Conservation (phyloP, 148 eudicot species). For the Linanthus parryae region DNA sequence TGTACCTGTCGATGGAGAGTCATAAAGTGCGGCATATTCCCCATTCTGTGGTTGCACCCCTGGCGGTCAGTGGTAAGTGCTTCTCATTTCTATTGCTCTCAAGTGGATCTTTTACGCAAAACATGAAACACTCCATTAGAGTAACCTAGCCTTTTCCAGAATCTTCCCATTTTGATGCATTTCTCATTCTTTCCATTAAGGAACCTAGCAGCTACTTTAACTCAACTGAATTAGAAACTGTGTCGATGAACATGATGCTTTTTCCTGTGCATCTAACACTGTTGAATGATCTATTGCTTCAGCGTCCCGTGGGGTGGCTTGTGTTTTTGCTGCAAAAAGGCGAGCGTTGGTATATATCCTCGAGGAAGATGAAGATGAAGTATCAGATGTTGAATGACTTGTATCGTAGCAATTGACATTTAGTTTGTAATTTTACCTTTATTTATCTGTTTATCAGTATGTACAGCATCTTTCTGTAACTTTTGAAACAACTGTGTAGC, state of each 20-base stretch:
- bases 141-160: background rate
- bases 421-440: too few species aligned
- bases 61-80: conserved; percentile 93
- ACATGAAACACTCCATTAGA: background rate
- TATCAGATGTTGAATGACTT: conserved; percentile 66
- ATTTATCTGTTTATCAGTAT: too few species aligned
- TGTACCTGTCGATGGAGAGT: conserved; percentile 57
- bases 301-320: conserved; percentile 97
- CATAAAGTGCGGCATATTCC: conserved; percentile 82
- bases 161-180: too few species aligned
- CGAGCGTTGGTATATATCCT: conserved; percentile 97
- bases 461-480: too few species aligned
- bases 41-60: conserved; percentile 63
- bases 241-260: too few species aligned
- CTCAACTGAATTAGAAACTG: too few species aligned
- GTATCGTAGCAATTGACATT: too few species aligned
- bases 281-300: conserved; percentile 15
- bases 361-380: conserved; percentile 98
- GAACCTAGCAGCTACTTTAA: too few species aligned
- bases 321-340: conserved; percentile 81
- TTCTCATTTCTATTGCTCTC: conserved; percentile 9
- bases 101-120: background rate
- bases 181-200: too few species aligned
- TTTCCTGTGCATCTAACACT: too few species aligned
- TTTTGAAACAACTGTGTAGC: too few species aligned